Conservation (phyloP, 2,329 filamentous ascomycete genomes). For the Sporothrix brasiliensis region DNA sequence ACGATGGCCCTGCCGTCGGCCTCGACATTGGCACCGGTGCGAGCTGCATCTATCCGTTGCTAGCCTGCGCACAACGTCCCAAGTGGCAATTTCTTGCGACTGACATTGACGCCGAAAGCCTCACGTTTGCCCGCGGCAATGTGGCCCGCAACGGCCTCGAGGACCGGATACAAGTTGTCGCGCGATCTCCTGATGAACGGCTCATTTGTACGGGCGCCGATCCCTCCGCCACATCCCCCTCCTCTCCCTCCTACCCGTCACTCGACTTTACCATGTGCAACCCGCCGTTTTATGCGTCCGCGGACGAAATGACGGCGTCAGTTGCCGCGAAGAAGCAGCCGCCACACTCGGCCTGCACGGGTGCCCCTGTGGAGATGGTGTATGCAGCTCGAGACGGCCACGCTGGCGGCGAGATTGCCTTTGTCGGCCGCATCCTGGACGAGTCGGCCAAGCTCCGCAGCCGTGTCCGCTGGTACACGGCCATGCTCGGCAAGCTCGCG, state of each 20-base stretch:
- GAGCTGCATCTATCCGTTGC: conserved; percentile 85
- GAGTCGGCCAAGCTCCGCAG: conserved; percentile 46
- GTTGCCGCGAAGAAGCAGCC: conserved; percentile 67
- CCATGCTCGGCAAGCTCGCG: conserved; percentile 81
- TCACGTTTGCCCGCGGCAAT: conserved; percentile 68
- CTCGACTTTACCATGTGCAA: conserved; percentile 91
- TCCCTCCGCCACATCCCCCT: too few species aligned
- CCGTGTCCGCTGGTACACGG: conserved; percentile 82
- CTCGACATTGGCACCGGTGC: conserved; percentile 90
- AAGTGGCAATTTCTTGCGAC: conserved; percentile 74
- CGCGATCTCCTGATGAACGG: conserved; percentile 51
- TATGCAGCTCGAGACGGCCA: conserved; percentile 47
- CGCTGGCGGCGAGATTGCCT: conserved; percentile 75
- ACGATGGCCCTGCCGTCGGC: conserved; percentile 60
- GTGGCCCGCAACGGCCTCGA: conserved; percentile 66
- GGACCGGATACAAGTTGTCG: conserved; percentile 65
- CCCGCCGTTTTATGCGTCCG: conserved; percentile 87
- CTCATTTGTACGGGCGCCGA: conserved; percentile 67
- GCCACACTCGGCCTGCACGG: conserved; percentile 74
- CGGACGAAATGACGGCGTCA: conserved; percentile 66
- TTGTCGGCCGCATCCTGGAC: conserved; percentile 72
- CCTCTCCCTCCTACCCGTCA: too few species aligned
- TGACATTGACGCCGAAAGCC: conserved; percentile 74
- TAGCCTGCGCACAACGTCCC: conserved; percentile 69
- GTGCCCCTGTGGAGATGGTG: conserved; percentile 83